These are phyloP conservation scores for Cercospora sp. DNA, from an alignment of 2,329 filamentous ascomycete genomes.

Conservation along the genomic window DNA sequence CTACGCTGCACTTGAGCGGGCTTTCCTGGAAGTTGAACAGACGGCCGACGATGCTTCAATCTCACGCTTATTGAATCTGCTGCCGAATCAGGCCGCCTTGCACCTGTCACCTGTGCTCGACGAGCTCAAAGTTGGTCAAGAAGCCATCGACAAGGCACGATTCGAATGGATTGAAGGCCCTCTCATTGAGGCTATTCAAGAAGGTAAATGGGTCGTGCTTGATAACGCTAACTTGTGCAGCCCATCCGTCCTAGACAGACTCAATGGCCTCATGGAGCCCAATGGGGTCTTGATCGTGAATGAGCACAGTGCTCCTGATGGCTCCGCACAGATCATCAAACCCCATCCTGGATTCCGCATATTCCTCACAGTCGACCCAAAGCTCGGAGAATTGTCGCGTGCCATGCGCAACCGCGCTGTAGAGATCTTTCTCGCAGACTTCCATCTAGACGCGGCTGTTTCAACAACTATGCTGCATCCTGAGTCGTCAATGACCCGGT, in stretches of 20 bases:
- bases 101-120: conserved; percentile 17
- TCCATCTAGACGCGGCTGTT: background rate
- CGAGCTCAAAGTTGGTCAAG: conserved; percentile 9
- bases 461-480: conserved; percentile 26
- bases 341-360: conserved; percentile 88
- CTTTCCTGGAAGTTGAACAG: conserved; percentile 11
- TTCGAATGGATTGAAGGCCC: conserved; percentile 97
- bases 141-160: conserved; percentile 66
- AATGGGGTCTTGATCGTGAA: conserved; percentile 87
- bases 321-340: conserved; percentile 73
- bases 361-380: conserved; percentile 89
- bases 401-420: conserved; percentile 95
- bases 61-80: conserved; percentile 7
- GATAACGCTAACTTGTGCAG: conserved; percentile 98
- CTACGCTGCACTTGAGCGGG: conserved; percentile 13
- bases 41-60: background rate
- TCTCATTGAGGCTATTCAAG: conserved; percentile 80
- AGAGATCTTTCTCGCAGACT: conserved; percentile 69
- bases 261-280: conserved; percentile 92
- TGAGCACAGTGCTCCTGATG: conserved; percentile 82
- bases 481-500: conserved; percentile 36
- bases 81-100: conserved; percentile 13
- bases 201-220: conserved; percentile 88
- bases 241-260: conserved; percentile 85
- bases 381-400: conserved; percentile 87